phyloP scores from a whole-genome alignment of 768 basidiomycete genomes.

The Xanthoconium stramineum region DNA sequence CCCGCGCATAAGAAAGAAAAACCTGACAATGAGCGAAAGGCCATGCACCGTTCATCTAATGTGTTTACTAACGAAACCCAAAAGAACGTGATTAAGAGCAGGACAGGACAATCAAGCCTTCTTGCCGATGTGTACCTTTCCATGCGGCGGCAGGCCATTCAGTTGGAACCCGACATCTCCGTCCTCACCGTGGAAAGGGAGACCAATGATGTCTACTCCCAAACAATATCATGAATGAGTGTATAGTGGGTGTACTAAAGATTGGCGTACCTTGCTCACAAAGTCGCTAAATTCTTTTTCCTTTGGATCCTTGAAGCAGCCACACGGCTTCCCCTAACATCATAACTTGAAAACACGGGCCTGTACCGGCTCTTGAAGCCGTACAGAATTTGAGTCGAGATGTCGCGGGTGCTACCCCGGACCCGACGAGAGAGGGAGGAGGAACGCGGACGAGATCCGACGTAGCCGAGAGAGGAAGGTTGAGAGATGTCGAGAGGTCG shows the following conservation, averaged over 20 bases:
- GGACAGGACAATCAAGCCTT: conserved; percentile 25
- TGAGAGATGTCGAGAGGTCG: too few species aligned
- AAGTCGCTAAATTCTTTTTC: conserved; percentile 75
- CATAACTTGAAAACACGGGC: too few species aligned
- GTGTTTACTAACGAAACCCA: not conserved
- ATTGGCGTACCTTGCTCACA: conserved; percentile 61
- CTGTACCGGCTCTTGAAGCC: too few species aligned
- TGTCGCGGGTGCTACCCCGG: too few species aligned
- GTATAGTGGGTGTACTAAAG: not conserved
- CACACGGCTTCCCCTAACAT: too few species aligned
- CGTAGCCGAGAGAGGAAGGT: too few species aligned
- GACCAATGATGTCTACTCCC: conserved; percentile 60
- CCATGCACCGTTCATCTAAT: conserved; percentile 1
- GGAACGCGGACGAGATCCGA: too few species aligned
- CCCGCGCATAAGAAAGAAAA: conserved; percentile 1
- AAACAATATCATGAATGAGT: not conserved
- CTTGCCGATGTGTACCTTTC: conserved; percentile 65
- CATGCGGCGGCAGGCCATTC: conserved; percentile 61
- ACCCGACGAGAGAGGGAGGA: too few species aligned
- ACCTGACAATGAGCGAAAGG: conserved; percentile 2
- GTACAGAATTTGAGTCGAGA: too few species aligned
- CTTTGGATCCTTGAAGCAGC: too few species aligned
- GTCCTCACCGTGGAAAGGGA: conserved; percentile 46
- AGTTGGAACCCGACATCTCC: conserved; percentile 51
- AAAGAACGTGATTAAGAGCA: not conserved